These are phyloP conservation scores for Glycine soja DNA, from an alignment of 306 rosid genomes.

Conservation along the genomic window DNA sequence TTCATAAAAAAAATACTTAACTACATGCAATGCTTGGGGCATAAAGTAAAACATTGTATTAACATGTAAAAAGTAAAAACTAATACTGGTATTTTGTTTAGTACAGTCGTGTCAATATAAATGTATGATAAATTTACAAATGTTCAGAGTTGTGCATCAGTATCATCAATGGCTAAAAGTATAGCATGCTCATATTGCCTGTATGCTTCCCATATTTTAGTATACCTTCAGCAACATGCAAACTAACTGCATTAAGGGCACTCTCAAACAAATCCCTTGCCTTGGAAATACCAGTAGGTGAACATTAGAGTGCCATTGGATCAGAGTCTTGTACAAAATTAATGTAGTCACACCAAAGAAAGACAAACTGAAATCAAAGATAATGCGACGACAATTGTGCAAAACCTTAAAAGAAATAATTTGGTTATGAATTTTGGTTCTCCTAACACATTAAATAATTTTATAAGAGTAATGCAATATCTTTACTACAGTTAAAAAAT, in stretches of 20 bases:
- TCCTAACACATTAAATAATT: background rate
- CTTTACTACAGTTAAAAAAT: too few species aligned
- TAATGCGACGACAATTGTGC: slow-evolving; percentile 32
- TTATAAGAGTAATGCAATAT: too few species aligned
- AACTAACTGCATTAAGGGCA: slow-evolving; percentile 85
- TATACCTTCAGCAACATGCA: slow-evolving; percentile 80
- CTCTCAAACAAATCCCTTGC: slow-evolving; percentile 81
- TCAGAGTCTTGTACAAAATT: slow-evolving; percentile 72
- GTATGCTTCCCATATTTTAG: slow-evolving; percentile 83
- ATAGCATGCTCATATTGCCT: slow-evolving; percentile 77
- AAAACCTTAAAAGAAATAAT: slow-evolving; percentile 16
- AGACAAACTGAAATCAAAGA: slow-evolving; percentile 68
- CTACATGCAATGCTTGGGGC: background rate
- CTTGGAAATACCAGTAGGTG: slow-evolving; percentile 68
- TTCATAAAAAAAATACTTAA: slow-evolving; percentile 20
- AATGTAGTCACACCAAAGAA: slow-evolving; percentile 85
- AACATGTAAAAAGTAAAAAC: slow-evolving; percentile 8
- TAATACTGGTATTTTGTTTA: slow-evolving; percentile 4
- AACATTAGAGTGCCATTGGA: slow-evolving; percentile 59
- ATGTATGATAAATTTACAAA: slow-evolving; percentile 10
- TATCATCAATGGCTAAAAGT: slow-evolving; percentile 57
- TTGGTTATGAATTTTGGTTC: slow-evolving; percentile 4
- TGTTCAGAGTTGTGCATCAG: slow-evolving; percentile 66
- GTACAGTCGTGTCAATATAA: background rate
- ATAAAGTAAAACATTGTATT: slow-evolving; percentile 19